These are phyloP conservation scores for Metschnikowia peoriensis DNA, from an alignment of 805 yeast species.

Conservation along the genomic window DNA sequence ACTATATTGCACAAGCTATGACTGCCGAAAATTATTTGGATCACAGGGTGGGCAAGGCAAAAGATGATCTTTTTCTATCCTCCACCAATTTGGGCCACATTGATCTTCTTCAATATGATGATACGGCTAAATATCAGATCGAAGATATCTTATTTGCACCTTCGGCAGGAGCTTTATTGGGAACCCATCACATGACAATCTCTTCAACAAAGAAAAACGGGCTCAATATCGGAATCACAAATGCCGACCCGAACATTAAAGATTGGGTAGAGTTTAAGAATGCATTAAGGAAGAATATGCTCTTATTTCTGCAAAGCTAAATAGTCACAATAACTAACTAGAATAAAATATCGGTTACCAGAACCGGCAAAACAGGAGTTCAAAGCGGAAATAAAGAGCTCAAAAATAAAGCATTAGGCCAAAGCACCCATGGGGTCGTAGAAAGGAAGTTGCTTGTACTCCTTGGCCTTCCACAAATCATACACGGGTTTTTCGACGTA, in stretches of 20 bases:
- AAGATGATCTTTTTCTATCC: conserved; percentile 6
- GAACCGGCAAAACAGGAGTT: not conserved
- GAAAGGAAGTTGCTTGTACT: conserved; percentile 34
- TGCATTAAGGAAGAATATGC: not conserved
- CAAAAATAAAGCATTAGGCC: conserved; percentile 22
- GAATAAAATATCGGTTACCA: not conserved
- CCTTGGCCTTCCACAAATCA: conserved; percentile 34
- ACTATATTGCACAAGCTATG: conserved; percentile 9
- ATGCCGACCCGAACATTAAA: conserved; percentile 4
- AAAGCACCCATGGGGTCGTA: conserved; percentile 46
- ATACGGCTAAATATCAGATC: conserved; percentile 2
- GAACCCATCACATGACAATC: conserved; percentile 7
- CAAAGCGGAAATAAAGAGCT: not conserved
- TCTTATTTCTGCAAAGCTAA: not conserved
- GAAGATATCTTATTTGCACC: conserved; percentile 6
- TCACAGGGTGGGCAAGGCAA: not conserved
- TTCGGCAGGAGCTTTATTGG: conserved; percentile 8
- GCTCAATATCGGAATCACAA: conserved; percentile 4
- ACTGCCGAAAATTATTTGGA: conserved; percentile 6
- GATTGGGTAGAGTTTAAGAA: conserved; percentile 5
- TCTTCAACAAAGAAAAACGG: conserved; percentile 7
- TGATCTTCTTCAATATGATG: conserved; percentile 6
- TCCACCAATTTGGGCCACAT: conserved; percentile 7
- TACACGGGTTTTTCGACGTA: conserved; percentile 37
- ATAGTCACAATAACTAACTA: not conserved